These are phyloP conservation scores for Geopyxis carbonaria DNA, from an alignment of 495 filamentous ascomycete genomes.

Conservation along the genomic window DNA sequence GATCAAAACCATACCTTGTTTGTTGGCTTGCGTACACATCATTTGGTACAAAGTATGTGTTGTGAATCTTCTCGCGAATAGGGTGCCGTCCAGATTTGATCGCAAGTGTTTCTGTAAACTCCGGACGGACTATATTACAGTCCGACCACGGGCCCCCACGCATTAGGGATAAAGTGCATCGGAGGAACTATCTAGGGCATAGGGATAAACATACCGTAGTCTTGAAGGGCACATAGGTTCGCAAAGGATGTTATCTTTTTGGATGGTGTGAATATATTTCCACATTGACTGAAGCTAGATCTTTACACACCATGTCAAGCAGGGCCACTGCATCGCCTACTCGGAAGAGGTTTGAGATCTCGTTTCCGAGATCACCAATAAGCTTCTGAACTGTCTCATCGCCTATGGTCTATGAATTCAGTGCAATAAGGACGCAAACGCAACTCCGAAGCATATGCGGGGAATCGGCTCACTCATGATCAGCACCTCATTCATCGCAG, in stretches of 20 bases:
- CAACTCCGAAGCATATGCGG: conserved; percentile 5
- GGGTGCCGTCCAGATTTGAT: conserved; percentile 74
- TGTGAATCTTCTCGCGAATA: conserved; percentile 54
- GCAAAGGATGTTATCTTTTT: conserved; percentile 45
- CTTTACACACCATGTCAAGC: conserved; percentile 57
- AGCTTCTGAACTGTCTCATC: conserved; percentile 54
- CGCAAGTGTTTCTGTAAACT: conserved; percentile 54
- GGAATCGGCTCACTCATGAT: conserved; percentile 18
- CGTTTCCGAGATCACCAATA: conserved; percentile 44
- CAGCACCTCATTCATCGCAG: conserved; percentile 60
- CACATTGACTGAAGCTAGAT: conserved; percentile 1
- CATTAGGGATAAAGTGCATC: conserved; percentile 1
- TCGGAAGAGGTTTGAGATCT: conserved; percentile 54
- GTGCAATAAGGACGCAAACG: conserved; percentile 35
- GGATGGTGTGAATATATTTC: conserved; percentile 16
- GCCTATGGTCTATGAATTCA: conserved; percentile 11
- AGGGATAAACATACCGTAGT: conserved; percentile 36
- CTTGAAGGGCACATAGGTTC: conserved; percentile 54
- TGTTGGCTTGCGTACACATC: conserved; percentile 68
- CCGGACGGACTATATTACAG: conserved; percentile 41
- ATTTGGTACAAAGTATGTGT: conserved; percentile 55
- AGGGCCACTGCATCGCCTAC: conserved; percentile 75
- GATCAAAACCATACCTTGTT: conserved; percentile 32
- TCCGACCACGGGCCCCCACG: conserved; percentile 10
- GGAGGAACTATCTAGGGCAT: neutral